These are phyloP conservation scores for Cadophora malorum DNA, from an alignment of 2,329 filamentous ascomycete species.

Conservation along the genomic window DNA sequence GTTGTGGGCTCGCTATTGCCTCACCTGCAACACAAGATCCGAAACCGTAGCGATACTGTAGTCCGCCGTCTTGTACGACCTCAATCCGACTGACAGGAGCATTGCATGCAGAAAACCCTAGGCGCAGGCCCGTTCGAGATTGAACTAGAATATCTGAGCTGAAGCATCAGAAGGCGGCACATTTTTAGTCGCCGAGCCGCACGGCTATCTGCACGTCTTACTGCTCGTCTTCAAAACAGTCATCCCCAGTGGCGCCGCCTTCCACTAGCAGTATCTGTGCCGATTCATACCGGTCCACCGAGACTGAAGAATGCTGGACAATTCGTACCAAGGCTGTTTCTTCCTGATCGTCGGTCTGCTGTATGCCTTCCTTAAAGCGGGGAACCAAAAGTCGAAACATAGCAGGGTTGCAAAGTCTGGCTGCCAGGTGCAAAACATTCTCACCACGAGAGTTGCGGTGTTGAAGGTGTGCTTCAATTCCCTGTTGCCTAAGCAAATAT, in stretches of 20 bases:
- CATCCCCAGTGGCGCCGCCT: slow-evolving; percentile 16
- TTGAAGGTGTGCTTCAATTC: slow-evolving; percentile 24
- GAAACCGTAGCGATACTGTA: background rate
- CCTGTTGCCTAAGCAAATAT: slow-evolving; percentile 22
- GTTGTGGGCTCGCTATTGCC: too few relatives aligned
- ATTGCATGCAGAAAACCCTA: background rate
- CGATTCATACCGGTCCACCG: slow-evolving; percentile 21
- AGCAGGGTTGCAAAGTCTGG: slow-evolving; percentile 23
- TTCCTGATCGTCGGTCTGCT: slow-evolving; percentile 20
- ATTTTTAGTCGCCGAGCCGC: slow-evolving; percentile 20
- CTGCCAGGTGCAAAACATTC: slow-evolving; percentile 23
- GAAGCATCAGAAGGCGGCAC: slow-evolving; percentile 22
- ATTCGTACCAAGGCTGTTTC: slow-evolving; percentile 23
- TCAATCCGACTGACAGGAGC: background rate
- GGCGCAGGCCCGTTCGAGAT: background rate
- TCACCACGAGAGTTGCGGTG: slow-evolving; percentile 16
- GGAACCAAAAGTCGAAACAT: slow-evolving; percentile 21
- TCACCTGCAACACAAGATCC: too few relatives aligned
- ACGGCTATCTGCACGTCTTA: slow-evolving; percentile 18
- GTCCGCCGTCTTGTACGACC: background rate
- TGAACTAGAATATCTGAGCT: background rate
- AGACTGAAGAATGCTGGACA: slow-evolving; percentile 13
- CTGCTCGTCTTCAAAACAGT: slow-evolving; percentile 16
- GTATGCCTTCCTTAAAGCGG: slow-evolving; percentile 20
- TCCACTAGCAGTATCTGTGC: slow-evolving; percentile 21